Evolutionary conservation across 768 basidiomycete genomes (phyloP).

Genomic region (Clitopilus passeckerianus): DNA sequence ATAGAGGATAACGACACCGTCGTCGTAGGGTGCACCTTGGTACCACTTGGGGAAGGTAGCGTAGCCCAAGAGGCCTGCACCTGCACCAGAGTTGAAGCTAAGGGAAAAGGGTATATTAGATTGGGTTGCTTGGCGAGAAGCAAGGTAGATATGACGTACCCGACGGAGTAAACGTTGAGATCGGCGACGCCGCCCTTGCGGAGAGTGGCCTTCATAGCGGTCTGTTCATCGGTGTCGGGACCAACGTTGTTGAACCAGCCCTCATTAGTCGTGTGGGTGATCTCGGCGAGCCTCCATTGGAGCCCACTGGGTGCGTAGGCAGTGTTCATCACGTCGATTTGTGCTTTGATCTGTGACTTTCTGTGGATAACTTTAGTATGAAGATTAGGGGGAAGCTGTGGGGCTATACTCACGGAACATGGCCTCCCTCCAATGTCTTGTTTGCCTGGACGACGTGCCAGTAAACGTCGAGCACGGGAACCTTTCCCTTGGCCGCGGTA

Average conservation of each 20-base stretch:
- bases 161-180: slow-evolving; percentile 38
- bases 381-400: no score
- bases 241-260: slow-evolving; percentile 35
- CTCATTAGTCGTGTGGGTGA: slow-evolving; percentile 26
- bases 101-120: background rate
- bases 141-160: slow-evolving; percentile 14
- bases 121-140: background rate
- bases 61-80: slow-evolving; percentile 26
- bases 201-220: slow-evolving; percentile 30
- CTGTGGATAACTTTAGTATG: slow-evolving; percentile 5
- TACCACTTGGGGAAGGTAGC: slow-evolving; percentile 32
- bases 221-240: slow-evolving; percentile 19
- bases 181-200: slow-evolving; percentile 27
- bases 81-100: background rate
- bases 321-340: slow-evolving; percentile 34
- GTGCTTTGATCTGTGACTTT: slow-evolving; percentile 22
- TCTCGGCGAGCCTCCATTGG: slow-evolving; percentile 25
- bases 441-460: slow-evolving; percentile 1
- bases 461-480: slow-evolving; percentile 7
- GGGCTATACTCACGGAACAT: background rate
- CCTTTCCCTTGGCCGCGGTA: background rate
- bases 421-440: background rate
- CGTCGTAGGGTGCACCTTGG: slow-evolving; percentile 21
- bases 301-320: slow-evolving; percentile 29
- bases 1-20: slow-evolving; percentile 26